Conservation (phyloP, 768 basidiomycete species). For the Phaeotremella fagi region DNA sequence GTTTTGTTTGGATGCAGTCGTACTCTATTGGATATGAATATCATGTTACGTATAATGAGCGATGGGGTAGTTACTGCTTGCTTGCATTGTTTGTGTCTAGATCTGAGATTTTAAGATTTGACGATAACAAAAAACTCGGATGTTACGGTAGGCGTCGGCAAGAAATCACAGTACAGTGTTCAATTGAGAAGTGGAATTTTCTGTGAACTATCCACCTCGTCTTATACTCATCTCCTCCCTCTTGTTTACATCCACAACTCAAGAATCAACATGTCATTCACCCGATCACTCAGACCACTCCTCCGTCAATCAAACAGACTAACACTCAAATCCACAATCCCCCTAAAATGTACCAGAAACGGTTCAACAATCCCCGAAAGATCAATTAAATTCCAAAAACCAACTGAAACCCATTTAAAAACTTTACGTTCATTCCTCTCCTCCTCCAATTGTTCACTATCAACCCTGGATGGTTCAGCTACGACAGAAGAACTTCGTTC, state of each 20-base stretch:
- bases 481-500: conserved; percentile 58
- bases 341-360: conserved; percentile 16
- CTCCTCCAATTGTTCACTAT: conserved; percentile 39
- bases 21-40: too few species aligned
- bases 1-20: too few species aligned
- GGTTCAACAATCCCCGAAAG: conserved; percentile 42
- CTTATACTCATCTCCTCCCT: neutral
- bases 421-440: conserved; percentile 46
- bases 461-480: conserved; percentile 45
- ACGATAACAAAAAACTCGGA: too few species aligned
- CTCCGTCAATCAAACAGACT: neutral
- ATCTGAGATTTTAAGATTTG: too few species aligned
- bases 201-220: too few species aligned
- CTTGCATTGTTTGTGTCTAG: too few species aligned
- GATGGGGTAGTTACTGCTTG: too few species aligned
- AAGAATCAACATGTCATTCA: neutral
- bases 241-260: neutral
- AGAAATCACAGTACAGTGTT: too few species aligned
- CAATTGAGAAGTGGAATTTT: too few species aligned
- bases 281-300: neutral
- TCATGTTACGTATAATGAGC: too few species aligned
- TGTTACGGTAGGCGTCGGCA: too few species aligned
- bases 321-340: neutral
- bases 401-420: conserved; percentile 42
- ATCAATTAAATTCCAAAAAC: conserved; percentile 26